Base-by-base conservation (phyloP, 2,329 filamentous ascomycete species). In the Juglanconis juglandina region DNA sequence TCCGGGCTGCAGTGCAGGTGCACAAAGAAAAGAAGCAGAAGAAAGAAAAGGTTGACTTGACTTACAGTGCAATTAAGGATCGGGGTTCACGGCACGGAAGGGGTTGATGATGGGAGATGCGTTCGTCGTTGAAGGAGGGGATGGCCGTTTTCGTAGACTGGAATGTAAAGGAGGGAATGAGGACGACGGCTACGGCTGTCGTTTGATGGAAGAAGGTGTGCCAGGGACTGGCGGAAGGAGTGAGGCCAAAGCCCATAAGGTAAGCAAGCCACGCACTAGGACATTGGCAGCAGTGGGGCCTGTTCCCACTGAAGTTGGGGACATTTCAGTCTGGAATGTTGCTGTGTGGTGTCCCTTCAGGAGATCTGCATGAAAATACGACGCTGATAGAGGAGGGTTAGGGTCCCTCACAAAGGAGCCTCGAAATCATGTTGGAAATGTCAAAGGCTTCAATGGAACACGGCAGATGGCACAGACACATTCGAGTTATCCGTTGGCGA, bases 31-130 rank as follows among this genome's bases (percentile, higher is more conserved):
- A n/a, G 55, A 30, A 35, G 13, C 2, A 46, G 10, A 58, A 46
- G 39, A 52, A 56, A 49, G n/a, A 59, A 60, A 35, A 24, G 24
- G 24, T 24, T 24, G 52, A 44, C 56, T 33, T 54, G n/a, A 69
- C 67, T 67, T 67, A 69, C 67, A 64, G 58, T 64, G 60, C 56
- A 62, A 46, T 54, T 6, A 24, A 24, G 24, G 24, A 24, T 24
- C 24, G 24, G 24, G 24, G 24, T 24, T 24, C 24, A 24, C 24
- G 24, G 24, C 24, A 24, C 24, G 6, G 41, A 13, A 14, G 14
- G 47, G 37, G 30, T 11, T 10, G 55, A 51, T 34, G 48, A 44
- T n/a, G 48, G 32, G 33, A 46, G 52, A 58, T 54, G 47, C 53
- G 47, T 53, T 61, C 17, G 61, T 50, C 17, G 58, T 35, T 58